Percentiles rank a stretch among this genome's conserved stretches.
phyloP scores from a whole-genome alignment of 805 yeast species.

The Metahyphopichia silvanorum region DNA sequence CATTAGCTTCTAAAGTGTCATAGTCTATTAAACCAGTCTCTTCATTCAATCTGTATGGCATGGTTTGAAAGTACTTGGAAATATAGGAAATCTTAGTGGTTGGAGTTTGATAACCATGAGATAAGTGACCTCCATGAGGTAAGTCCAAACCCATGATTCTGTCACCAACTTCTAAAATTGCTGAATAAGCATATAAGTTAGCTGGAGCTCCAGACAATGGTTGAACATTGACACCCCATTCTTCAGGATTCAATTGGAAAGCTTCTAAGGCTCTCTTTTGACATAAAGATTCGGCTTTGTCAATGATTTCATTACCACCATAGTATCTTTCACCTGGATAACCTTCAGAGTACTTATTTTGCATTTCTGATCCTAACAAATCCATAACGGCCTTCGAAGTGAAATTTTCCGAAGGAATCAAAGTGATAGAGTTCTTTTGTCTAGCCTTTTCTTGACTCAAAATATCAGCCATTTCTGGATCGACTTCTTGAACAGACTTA shows the following conservation, averaged over 20 bases:
- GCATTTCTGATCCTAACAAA: conserved; percentile 96
- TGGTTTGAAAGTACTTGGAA: conserved; percentile 94
- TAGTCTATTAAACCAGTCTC: conserved; percentile 94
- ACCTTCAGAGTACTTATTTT: conserved; percentile 98
- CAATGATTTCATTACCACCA: conserved; percentile 98
- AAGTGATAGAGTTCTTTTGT: conserved; percentile 89
- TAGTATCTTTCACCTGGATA: conserved; percentile 99
- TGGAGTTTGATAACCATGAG: conserved; percentile 97
- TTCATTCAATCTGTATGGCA: conserved; percentile 95
- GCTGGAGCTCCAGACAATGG: conserved; percentile 97
- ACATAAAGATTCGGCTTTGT: conserved; percentile 87
- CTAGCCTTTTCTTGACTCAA: conserved; percentile 80
- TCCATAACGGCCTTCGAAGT: conserved; percentile 96
- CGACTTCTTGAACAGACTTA: conserved; percentile 59
- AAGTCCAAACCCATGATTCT: conserved; percentile 97
- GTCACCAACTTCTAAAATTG: conserved; percentile 91
- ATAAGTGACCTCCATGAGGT: conserved; percentile 98
- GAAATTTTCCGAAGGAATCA: conserved; percentile 96
- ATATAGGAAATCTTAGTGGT: conserved; percentile 91
- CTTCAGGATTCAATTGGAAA: conserved; percentile 69
- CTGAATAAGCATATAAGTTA: conserved; percentile 93
- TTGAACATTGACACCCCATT: conserved; percentile 99
- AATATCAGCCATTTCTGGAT: conserved; percentile 75
- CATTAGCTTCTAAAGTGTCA: conserved; percentile 90
- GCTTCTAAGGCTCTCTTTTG: conserved; percentile 94